A percentile compares a stretch with the other conserved stretches of the same genome.
phyloP scores from a whole-genome alignment of 2,329 filamentous ascomycete genomes.

The Stachybotrys echinatus region DNA sequence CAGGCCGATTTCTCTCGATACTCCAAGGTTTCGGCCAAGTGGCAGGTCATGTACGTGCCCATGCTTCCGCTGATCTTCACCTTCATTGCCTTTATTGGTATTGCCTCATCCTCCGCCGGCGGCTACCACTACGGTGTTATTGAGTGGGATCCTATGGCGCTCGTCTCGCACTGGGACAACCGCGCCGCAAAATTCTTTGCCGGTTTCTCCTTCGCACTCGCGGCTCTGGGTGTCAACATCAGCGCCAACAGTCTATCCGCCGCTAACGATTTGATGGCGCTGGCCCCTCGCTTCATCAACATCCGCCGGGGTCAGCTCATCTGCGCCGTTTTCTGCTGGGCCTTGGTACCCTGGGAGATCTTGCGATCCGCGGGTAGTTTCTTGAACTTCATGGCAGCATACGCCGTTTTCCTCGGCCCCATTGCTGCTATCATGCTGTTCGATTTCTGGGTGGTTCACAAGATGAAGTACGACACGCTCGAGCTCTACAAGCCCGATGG shows the following conservation, averaged over 20 bases:
- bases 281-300: constrained; percentile 9
- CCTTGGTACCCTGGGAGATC: constrained; percentile 7
- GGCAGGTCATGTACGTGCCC: constrained; percentile 2
- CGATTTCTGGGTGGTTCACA: constrained; percentile 11
- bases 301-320: constrained; percentile 7
- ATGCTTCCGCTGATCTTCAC: constrained; percentile 2
- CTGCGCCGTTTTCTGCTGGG: constrained; percentile 7
- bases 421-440: constrained; percentile 22
- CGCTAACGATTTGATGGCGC: constrained; percentile 8
- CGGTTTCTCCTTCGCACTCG: neutral
- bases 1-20: constrained; percentile 31
- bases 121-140: constrained; percentile 1
- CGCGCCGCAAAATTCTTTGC: neutral
- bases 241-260: constrained; percentile 8
- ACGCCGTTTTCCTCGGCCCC: constrained; percentile 18
- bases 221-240: constrained; percentile 9
- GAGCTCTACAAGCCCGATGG: constrained; percentile 34
- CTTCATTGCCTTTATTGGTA: constrained; percentile 2
- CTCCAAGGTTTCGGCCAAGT: constrained; percentile 1
- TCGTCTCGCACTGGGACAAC: constrained; percentile 1
- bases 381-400: constrained; percentile 15
- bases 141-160: constrained; percentile 1
- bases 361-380: constrained; percentile 7
- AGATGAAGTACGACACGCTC: constrained; percentile 13
- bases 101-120: constrained; percentile 1